Base-by-base conservation (phyloP, 2,329 filamentous ascomycete genomes). In the Orbilia ellipsospora region DNA sequence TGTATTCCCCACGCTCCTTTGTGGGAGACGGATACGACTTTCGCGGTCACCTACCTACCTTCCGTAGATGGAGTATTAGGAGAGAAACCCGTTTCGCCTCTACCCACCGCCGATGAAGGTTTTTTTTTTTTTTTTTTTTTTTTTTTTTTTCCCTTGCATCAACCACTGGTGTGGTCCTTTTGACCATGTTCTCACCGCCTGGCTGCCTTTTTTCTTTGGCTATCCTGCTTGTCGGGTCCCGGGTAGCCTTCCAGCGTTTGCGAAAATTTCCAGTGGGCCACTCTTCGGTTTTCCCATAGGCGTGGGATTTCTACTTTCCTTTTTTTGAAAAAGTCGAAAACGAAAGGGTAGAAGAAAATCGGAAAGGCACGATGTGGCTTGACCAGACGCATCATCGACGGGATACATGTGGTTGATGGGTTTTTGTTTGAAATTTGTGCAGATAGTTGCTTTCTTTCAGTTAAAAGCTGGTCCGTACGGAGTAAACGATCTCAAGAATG, bases 191-290 rank as follows among this genome's bases (percentile, higher is more conserved):
- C 77, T 60, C 28, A 64, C 73, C 45, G 67, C 73, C 72, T 60
- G 64, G 8, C 44, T n/a, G 13, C 18, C 55, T 23, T 65, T 78
- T 77, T 77, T 66, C 48, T 73, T 63, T 42, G 56, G 48, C 26
- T 67, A 66, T 62, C 61, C 61, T 66, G 55, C 67, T 70, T 51
- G 45, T 63, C 77, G 77, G 77, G 73, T 77, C 65, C 77, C 63
- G 77, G 73, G 77, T 72, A 72, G 63, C 60, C 73, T 78, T 75
- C 69, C 68, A 74, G 77, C 67, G 77, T 68, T 31, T 73, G 69
- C 61, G 65, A 69, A 68, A 73, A 26, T 77, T 60, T 70, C 72
- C 45, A 51, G 64, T 78, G 73, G 74, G 31, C 69, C 69, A 57
- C 70, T 52, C 42, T 67, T 67, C 69, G 73, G 77, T 77, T 73